phyloP scores from a whole-genome alignment of 805 yeast species.

The Monosporozyma aerobia region DNA sequence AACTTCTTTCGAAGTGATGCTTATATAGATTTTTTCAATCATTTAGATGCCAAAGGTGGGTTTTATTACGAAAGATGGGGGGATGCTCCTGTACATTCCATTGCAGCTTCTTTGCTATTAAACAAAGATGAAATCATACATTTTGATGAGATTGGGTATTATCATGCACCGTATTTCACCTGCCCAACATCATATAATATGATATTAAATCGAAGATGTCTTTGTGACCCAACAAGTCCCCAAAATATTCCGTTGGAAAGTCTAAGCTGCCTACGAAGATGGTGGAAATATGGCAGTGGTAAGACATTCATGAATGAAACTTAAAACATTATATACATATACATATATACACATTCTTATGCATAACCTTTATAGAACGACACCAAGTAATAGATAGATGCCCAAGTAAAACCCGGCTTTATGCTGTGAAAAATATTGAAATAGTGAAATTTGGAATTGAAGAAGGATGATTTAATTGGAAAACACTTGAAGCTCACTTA shows the following conservation, averaged over 20 bases:
- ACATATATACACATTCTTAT: not conserved
- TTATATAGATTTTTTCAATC: constrained; percentile 52
- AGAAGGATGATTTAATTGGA: not conserved
- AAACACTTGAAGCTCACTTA: not conserved
- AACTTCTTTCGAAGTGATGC: constrained; percentile 60
- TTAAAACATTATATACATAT: not conserved
- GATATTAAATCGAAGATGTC: constrained; percentile 50
- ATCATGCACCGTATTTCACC: constrained; percentile 58
- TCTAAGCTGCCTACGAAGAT: constrained; percentile 58
- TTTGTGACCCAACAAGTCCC: constrained; percentile 44
- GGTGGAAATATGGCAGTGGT: constrained; percentile 69
- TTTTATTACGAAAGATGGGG: constrained; percentile 91
- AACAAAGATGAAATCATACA: constrained; percentile 57
- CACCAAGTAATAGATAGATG: not conserved
- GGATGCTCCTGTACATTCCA: constrained; percentile 83
- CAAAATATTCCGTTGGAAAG: constrained; percentile 33
- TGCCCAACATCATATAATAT: constrained; percentile 47
- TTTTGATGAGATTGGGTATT: constrained; percentile 76
- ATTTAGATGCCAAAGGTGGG: constrained; percentile 60
- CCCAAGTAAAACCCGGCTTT: not conserved
- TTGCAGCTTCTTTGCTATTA: constrained; percentile 54
- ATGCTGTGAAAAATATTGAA: not conserved
- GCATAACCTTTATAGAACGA: not conserved
- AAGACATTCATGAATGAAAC: constrained; percentile 19
- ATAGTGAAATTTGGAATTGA: not conserved